Percentiles rank a stretch among this genome's conserved stretches.
Evolutionary conservation across 2,329 filamentous ascomycete species (phyloP).

Genomic region (Periconia sp.): DNA sequence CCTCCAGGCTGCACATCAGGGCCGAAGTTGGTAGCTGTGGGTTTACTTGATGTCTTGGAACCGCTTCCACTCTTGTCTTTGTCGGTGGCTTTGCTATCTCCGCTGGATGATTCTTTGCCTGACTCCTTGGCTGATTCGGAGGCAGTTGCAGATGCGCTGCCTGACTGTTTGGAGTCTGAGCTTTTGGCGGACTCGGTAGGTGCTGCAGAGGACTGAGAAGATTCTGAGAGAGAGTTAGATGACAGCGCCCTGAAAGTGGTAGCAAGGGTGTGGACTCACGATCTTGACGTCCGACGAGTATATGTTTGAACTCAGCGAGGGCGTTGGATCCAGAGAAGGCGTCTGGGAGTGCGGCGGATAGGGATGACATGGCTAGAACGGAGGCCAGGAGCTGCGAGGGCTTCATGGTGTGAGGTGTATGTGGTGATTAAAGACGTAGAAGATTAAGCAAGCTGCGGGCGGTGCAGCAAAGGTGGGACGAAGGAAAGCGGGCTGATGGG

Average conservation of each 20-base stretch:
- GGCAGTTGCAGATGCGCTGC: not conserved
- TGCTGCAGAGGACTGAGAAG: constrained; percentile 1
- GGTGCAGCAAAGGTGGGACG: constrained; percentile 7
- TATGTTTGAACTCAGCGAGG: constrained; percentile 26
- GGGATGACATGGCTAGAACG: constrained; percentile 40
- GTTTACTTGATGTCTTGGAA: constrained; percentile 20
- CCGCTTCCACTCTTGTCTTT: constrained; percentile 14
- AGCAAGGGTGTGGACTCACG: constrained; percentile 18
- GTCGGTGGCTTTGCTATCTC: constrained; percentile 9
- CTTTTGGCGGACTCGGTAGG: not conserved
- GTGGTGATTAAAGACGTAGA: not conserved
- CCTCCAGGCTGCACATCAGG: constrained; percentile 59
- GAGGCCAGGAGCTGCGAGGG: constrained; percentile 42
- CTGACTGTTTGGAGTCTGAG: not conserved
- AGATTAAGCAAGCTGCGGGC: constrained; percentile 5
- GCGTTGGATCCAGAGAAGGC: constrained; percentile 35
- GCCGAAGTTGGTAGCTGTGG: constrained; percentile 48
- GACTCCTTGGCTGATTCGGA: constrained; percentile 10
- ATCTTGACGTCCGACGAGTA: constrained; percentile 36
- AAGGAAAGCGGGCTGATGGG: constrained; percentile 14
- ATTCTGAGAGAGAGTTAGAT: constrained; percentile 2
- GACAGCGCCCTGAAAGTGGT: constrained; percentile 10
- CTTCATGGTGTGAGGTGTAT: constrained; percentile 30
- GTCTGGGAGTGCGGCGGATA: constrained; percentile 36
- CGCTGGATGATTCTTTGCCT: constrained; percentile 12